Percentiles rank a stretch among this genome's conserved stretches.
phyloP scores from a whole-genome alignment of 345 rosid genomes.

The Dimocarpus longan region DNA sequence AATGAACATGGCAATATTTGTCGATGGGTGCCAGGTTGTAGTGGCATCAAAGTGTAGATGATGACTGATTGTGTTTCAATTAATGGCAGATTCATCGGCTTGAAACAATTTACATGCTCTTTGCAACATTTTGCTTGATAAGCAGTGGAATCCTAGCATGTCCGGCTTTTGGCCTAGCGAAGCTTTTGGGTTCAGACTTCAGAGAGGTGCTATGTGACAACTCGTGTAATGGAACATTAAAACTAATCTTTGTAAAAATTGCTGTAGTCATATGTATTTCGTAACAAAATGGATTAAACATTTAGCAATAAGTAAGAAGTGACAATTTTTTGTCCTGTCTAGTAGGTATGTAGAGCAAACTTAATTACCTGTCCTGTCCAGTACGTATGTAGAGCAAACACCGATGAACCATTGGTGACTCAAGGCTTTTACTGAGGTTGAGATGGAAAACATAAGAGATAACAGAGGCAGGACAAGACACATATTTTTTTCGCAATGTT shows the following conservation, averaged over 20 bases:
- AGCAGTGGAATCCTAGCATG: constrained; percentile 81
- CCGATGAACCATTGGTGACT: too few species aligned
- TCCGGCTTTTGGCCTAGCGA: constrained; percentile 90
- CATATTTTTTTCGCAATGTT: too few species aligned
- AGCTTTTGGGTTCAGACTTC: constrained; percentile 88
- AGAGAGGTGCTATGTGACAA: constrained; percentile 80
- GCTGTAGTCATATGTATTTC: neutral
- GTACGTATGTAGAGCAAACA: constrained; percentile 59
- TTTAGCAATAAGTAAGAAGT: neutral
- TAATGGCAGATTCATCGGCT: too few species aligned
- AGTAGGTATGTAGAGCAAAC: constrained; percentile 62
- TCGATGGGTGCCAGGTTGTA: too few species aligned
- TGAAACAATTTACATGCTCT: too few species aligned
- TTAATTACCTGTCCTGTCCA: constrained; percentile 8
- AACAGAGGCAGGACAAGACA: too few species aligned
- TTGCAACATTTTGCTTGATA: constrained; percentile 84
- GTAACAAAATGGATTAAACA: neutral
- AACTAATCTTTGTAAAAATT: constrained; percentile 2
- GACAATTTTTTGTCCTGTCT: constrained; percentile 13
- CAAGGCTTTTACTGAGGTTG: too few species aligned
- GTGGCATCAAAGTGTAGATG: too few species aligned
- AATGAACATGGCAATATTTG: too few species aligned
- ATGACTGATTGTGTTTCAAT: too few species aligned
- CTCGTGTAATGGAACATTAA: constrained; percentile 88
- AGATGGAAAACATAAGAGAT: too few species aligned